Percentiles rank a stretch among this genome's conserved stretches.
Conservation (phyloP, 208 protist genomes). For the Wallacemonas sp. region DNA sequence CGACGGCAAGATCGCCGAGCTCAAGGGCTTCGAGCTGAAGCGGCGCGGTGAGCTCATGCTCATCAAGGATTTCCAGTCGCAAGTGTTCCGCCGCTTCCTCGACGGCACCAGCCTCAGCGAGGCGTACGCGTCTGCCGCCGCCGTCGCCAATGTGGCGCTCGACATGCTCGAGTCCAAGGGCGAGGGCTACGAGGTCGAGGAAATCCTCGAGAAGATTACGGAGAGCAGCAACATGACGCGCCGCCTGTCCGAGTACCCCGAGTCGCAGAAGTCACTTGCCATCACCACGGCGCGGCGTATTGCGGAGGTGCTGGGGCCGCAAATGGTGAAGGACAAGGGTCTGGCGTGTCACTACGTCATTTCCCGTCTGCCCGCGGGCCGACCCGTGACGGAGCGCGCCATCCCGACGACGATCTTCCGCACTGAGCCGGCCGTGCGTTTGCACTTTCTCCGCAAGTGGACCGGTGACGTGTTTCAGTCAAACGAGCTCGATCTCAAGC, state of each 20-base stretch:
- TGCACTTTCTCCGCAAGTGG: slow-evolving; percentile 96
- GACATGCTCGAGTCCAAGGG: slow-evolving; percentile 96
- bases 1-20: slow-evolving; percentile 97
- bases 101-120: slow-evolving; percentile 95
- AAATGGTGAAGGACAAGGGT: slow-evolving; percentile 98
- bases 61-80: slow-evolving; percentile 99
- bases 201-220: slow-evolving; percentile 98
- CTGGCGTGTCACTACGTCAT: slow-evolving; percentile 98
- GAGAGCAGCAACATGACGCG: slow-evolving; percentile 98
- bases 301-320: slow-evolving; percentile 97
- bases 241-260: slow-evolving; percentile 96
- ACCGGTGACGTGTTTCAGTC: slow-evolving; percentile 77
- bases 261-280: slow-evolving; percentile 97
- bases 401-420: slow-evolving; percentile 98
- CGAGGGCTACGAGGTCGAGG: slow-evolving; percentile 91
- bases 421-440: slow-evolving; percentile 84
- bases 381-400: slow-evolving; percentile 97
- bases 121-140: slow-evolving; percentile 96
- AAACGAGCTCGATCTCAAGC: slow-evolving; percentile 74
- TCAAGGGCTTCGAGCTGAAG: slow-evolving; percentile 99
- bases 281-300: slow-evolving; percentile 98
- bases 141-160: slow-evolving; percentile 96
- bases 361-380: slow-evolving; percentile 93
- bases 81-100: slow-evolving; percentile 97
- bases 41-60: slow-evolving; percentile 99